Evolutionary conservation across 495 filamentous ascomycete genomes (phyloP).

Genomic region (Neurospora sp.): DNA sequence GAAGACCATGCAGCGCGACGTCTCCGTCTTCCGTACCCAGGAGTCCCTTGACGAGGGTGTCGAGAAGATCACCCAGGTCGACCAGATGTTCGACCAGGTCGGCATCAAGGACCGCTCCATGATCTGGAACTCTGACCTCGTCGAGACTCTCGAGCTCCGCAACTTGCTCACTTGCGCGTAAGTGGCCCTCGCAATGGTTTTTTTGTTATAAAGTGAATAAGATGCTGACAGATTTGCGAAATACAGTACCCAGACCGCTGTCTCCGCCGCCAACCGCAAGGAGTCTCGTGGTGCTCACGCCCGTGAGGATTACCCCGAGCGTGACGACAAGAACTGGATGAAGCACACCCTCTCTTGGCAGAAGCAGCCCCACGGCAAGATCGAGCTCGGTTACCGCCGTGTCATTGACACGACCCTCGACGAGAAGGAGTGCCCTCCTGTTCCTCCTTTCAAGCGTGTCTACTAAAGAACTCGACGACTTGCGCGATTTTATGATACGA

Average conservation of each 20-base stretch:
- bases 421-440: constrained; percentile 78
- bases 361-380: constrained; percentile 71
- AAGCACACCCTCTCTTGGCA: constrained; percentile 95
- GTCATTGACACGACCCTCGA: constrained; percentile 74
- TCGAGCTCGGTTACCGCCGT: constrained; percentile 66
- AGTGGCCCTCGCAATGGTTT: constrained; percentile 23
- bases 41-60: constrained; percentile 81
- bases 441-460: constrained; percentile 79
- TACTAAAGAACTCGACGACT: constrained; percentile 42
- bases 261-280: constrained; percentile 76
- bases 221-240: neutral
- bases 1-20: constrained; percentile 95
- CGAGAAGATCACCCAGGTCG: constrained; percentile 66
- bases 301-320: constrained; percentile 86
- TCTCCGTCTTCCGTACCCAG: constrained; percentile 94
- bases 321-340: constrained; percentile 95
- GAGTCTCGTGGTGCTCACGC: constrained; percentile 93
- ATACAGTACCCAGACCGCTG: constrained; percentile 68
- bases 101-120: constrained; percentile 96
- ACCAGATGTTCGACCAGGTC: constrained; percentile 67
- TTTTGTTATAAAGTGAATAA: too few relatives aligned
- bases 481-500: neutral
- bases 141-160: constrained; percentile 88
- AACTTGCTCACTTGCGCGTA: constrained; percentile 94
- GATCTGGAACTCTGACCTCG: constrained; percentile 98